These are phyloP conservation scores for Agrocybe chaxingu DNA, from an alignment of 768 basidiomycete genomes.

Conservation along the genomic window DNA sequence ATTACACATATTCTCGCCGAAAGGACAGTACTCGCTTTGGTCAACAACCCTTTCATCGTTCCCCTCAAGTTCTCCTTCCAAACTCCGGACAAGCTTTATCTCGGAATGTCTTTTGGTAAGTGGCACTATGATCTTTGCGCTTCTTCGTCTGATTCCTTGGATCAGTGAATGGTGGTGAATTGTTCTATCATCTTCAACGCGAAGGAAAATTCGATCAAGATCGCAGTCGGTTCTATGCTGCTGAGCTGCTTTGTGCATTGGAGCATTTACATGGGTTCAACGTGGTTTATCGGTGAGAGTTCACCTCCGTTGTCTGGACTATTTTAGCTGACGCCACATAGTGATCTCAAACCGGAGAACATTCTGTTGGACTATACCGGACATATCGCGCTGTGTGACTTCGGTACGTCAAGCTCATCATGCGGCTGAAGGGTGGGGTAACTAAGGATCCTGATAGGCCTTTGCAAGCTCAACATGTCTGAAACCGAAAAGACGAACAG, in stretches of 20 bases:
- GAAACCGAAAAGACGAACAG: constrained; percentile 98
- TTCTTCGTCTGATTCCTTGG: background rate
- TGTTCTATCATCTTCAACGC: constrained; percentile 96
- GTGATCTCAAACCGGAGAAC: constrained; percentile 97
- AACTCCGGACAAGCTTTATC: constrained; percentile 93
- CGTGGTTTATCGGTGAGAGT: constrained; percentile 87
- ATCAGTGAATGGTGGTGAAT: constrained; percentile 91
- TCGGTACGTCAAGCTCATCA: constrained; percentile 46
- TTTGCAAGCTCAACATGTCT: constrained; percentile 96
- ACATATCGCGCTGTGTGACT: constrained; percentile 97
- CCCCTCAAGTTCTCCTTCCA: constrained; percentile 99
- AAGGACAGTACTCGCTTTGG: constrained; percentile 92
- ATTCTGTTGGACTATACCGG: constrained; percentile 97
- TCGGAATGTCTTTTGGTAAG: constrained; percentile 94
- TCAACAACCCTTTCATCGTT: constrained; percentile 98
- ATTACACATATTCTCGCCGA: constrained; percentile 98
- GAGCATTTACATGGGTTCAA: constrained; percentile 98
- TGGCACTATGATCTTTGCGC: background rate
- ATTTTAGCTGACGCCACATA: constrained; percentile 22
- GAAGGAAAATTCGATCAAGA: constrained; percentile 96
- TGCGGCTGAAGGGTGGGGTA: constrained; percentile 1
- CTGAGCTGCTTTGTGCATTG: constrained; percentile 92
- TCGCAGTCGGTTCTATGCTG: constrained; percentile 94
- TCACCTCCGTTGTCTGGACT: background rate
- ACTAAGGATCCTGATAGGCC: constrained; percentile 36